Percentiles rank a stretch among this genome's conserved stretches.
phyloP scores from a whole-genome alignment of 148 eudicot species.

The Rhododendron molle region DNA sequence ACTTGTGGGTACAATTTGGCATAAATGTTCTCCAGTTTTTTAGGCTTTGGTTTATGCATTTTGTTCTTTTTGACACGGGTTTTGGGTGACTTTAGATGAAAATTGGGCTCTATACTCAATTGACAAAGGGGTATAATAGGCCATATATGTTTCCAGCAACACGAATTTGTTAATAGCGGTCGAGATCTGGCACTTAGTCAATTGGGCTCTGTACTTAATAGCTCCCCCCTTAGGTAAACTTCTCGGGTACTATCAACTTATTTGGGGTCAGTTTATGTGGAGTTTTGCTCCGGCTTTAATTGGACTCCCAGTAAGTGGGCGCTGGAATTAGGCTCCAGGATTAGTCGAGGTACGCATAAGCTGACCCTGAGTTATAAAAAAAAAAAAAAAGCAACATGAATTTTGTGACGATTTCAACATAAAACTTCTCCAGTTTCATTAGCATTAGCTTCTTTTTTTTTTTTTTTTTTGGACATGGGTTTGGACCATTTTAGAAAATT shows the following conservation, averaged over 20 bases:
- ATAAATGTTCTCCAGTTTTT: background rate
- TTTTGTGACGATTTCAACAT: background rate
- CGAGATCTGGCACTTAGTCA: background rate
- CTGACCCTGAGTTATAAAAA: no score
- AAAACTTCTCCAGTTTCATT: background rate
- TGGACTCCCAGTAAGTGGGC: background rate
- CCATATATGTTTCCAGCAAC: background rate
- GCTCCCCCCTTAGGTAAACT: background rate
- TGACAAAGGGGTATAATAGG: background rate
- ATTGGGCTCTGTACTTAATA: no score
- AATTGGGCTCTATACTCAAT: background rate
- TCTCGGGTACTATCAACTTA: no score
- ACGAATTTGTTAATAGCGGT: background rate
- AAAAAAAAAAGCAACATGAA: background rate
- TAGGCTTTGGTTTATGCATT: background rate
- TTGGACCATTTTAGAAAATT: background rate
- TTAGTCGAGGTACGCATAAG: no score
- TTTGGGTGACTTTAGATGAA: background rate
- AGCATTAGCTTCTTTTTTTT: background rate
- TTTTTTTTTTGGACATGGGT: background rate
- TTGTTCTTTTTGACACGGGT: background rate
- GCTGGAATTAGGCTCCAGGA: no score
- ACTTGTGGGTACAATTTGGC: background rate
- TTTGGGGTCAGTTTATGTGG: background rate
- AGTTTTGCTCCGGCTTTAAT: background rate